Evolutionary conservation across 2,329 filamentous ascomycete genomes (phyloP).

Genomic region (Fusarium sp.): DNA sequence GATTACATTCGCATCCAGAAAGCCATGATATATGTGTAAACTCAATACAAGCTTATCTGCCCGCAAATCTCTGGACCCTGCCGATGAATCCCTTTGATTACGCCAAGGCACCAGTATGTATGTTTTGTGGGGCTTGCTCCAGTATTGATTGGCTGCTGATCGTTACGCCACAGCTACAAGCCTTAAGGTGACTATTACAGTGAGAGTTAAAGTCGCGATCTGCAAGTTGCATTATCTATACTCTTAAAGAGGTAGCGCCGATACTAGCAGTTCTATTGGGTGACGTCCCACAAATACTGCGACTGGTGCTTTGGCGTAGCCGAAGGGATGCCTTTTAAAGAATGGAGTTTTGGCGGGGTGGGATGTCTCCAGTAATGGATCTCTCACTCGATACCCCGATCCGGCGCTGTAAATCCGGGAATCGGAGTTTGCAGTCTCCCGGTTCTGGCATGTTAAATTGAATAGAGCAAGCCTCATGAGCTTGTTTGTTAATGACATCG

Average conservation of each 20-base stretch:
- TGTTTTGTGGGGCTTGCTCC: no score
- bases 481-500: not conserved
- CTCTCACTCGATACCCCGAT: slow-evolving; percentile 5
- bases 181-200: no score
- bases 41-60: not conserved
- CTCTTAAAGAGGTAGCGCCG: no score
- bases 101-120: no score
- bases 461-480: not conserved
- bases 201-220: no score
- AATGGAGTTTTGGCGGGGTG: not conserved
- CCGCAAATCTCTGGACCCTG: not conserved
- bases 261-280: no score
- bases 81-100: no score
- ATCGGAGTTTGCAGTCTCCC: not conserved
- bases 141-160: no score
- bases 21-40: slow-evolving; percentile 3
- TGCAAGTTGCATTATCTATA: no score
- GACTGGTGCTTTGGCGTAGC: no score
- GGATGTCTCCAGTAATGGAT: slow-evolving; percentile 24
- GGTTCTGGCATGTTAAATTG: slow-evolving; percentile 4
- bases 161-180: no score
- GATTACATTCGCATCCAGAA: slow-evolving; percentile 1
- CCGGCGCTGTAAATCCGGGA: slow-evolving; percentile 9
- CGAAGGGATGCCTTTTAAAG: not conserved
- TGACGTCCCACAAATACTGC: no score